Evolutionary conservation across 495 filamentous ascomycete species (phyloP).

Genomic region (Penicillium verhagenii): DNA sequence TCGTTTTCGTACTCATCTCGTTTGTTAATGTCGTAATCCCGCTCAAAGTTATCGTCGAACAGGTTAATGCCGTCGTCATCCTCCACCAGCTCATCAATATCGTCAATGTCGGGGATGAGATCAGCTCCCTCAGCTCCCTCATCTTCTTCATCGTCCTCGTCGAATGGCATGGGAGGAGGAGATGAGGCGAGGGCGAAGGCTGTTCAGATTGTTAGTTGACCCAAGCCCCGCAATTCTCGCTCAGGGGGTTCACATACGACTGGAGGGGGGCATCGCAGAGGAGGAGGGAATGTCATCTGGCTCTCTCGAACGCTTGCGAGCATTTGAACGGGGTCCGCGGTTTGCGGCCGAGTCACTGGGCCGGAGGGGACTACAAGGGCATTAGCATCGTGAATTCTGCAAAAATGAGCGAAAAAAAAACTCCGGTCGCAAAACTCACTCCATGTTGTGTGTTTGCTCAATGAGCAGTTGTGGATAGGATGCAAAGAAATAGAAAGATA

Average conservation of each 20-base stretch:
- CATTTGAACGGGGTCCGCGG: conserved; percentile 61
- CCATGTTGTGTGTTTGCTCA: conserved; percentile 35
- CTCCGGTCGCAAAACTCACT: conserved; percentile 28
- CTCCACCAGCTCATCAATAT: conserved; percentile 94
- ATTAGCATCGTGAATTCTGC: conserved; percentile 18
- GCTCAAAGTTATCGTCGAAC: conserved; percentile 85
- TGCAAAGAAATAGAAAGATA: background rate
- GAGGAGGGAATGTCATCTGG: conserved; percentile 74
- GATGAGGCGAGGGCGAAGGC: conserved; percentile 35
- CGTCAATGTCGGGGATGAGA: conserved; percentile 79
- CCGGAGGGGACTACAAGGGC: conserved; percentile 66
- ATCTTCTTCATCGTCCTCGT: conserved; percentile 70
- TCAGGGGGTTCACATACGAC: conserved; percentile 51
- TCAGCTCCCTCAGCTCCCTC: conserved; percentile 61
- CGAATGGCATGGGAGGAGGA: conserved; percentile 55
- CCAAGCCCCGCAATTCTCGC: conserved; percentile 5
- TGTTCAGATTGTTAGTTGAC: conserved; percentile 25
- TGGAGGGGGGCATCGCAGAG: conserved; percentile 61
- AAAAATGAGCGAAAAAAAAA: conserved; percentile 8
- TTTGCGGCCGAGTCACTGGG: conserved; percentile 84
- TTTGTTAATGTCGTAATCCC: conserved; percentile 71
- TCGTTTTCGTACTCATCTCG: conserved; percentile 64
- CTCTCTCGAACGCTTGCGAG: conserved; percentile 81
- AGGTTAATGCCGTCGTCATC: conserved; percentile 93
- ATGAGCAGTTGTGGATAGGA: background rate